phyloP scores from a whole-genome alignment of 202 grass and related monocot genomes.

The Musa balbisiana region DNA sequence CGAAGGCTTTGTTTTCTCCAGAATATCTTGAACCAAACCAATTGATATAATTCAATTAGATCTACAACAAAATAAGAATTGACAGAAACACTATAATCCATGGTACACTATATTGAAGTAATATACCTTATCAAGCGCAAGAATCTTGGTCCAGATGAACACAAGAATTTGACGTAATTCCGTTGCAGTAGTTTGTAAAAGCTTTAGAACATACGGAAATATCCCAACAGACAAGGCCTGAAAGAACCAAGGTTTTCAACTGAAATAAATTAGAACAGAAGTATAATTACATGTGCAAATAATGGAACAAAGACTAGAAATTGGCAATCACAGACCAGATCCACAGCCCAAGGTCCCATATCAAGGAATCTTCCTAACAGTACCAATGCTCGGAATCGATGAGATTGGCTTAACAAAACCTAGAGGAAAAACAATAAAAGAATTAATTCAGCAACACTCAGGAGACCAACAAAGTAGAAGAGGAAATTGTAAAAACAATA shows the following conservation, averaged over 20 bases:
- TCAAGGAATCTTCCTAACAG: slow-evolving; percentile 99
- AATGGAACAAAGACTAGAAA: slow-evolving; percentile 20
- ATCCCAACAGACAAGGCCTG: slow-evolving; percentile 93
- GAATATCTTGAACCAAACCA: no score
- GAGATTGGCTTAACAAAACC: slow-evolving; percentile 92
- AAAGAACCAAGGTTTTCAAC: slow-evolving; percentile 8
- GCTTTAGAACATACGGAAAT: slow-evolving; percentile 94
- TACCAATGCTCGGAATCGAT: slow-evolving; percentile 92
- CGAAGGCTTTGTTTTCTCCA: no score
- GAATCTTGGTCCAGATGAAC: slow-evolving; percentile 99
- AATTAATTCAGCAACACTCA: slow-evolving; percentile 1
- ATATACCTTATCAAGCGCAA: slow-evolving; percentile 87
- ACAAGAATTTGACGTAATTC: slow-evolving; percentile 97
- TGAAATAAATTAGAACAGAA: neutral
- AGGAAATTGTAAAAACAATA: no score
- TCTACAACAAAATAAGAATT: slow-evolving; percentile 19
- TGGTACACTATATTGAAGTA: neutral
- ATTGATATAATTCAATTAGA: neutral
- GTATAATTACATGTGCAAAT: neutral
- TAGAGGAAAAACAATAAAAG: slow-evolving; percentile 19
- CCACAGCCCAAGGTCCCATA: slow-evolving; percentile 98
- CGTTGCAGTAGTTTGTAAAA: slow-evolving; percentile 83
- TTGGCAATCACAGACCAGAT: slow-evolving; percentile 54
- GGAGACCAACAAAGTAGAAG: slow-evolving; percentile 13
- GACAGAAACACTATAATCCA: neutral